Conservation (phyloP, 1,139 yeast species). For the Taphrina pruni region DNA sequence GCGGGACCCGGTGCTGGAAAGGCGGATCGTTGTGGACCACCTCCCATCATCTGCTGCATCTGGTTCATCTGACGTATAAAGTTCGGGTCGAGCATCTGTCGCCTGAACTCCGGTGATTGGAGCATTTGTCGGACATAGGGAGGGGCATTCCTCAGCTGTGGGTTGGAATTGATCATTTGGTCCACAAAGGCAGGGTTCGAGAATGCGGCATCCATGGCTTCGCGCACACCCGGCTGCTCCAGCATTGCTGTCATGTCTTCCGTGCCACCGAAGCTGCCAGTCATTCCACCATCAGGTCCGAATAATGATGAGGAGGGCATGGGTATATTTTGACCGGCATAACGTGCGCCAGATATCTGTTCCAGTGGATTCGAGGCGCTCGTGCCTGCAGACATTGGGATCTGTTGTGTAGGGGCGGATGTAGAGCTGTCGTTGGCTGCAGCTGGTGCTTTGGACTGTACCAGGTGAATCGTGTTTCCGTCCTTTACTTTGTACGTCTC, state of each 20-base stretch:
- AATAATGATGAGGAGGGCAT: constrained; percentile 87
- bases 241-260: constrained; percentile 65
- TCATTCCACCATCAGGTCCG: constrained; percentile 88
- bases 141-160: constrained; percentile 80
- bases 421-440: constrained; percentile 48
- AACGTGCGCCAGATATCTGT: constrained; percentile 91
- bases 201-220: constrained; percentile 58
- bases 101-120: constrained; percentile 82
- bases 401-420: constrained; percentile 61
- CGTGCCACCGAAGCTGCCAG: constrained; percentile 59
- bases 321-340: constrained; percentile 82
- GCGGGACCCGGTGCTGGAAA: constrained; percentile 45
- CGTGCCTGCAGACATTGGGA: constrained; percentile 77
- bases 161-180: constrained; percentile 73
- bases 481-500: constrained; percentile 77
- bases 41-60: constrained; percentile 64
- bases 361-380: constrained; percentile 90
- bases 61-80: constrained; percentile 77
- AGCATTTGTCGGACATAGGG: constrained; percentile 74
- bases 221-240: constrained; percentile 59
- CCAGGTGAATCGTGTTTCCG: constrained; percentile 89
- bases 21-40: constrained; percentile 48
- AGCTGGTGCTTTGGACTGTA: constrained; percentile 62
- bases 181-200: constrained; percentile 86
- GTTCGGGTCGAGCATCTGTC: constrained; percentile 64